Conservation (phyloP, 305 asterid genomes). For the Fraxinus angustifolia region DNA sequence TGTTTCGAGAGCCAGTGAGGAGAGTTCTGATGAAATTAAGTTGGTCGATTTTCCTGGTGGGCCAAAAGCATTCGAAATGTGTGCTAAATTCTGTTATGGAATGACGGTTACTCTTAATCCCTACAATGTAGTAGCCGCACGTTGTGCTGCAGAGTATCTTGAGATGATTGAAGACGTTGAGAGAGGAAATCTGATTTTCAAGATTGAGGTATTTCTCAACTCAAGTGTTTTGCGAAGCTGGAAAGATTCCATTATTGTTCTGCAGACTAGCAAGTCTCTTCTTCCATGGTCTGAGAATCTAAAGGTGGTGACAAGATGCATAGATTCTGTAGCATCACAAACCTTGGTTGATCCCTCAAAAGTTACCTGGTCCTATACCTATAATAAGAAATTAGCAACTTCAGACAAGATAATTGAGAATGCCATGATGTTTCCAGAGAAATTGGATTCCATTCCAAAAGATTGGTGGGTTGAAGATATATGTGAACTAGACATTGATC, state of each 20-base stretch:
- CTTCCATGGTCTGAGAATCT: conserved; percentile 74
- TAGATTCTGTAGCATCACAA: conserved; percentile 78
- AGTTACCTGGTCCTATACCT: conserved; percentile 82
- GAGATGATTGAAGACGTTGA: conserved; percentile 83
- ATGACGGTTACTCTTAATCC: conserved; percentile 78
- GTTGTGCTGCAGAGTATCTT: conserved; percentile 86
- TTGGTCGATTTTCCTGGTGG: conserved; percentile 82
- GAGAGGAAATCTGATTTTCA: conserved; percentile 67
- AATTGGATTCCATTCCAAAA: conserved; percentile 46
- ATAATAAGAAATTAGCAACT: conserved; percentile 52
- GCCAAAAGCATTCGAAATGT: conserved; percentile 83
- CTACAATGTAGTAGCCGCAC: conserved; percentile 73
- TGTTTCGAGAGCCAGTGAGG: conserved; percentile 40
- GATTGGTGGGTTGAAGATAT: conserved; percentile 94
- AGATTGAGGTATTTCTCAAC: conserved; percentile 77
- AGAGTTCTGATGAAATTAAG: conserved; percentile 45
- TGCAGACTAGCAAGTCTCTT: conserved; percentile 70
- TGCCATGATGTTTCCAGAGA: conserved; percentile 34
- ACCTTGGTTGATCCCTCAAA: conserved; percentile 72
- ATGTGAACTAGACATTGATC: conserved; percentile 76
- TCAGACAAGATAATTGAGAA: conserved; percentile 42
- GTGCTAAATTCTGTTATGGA: conserved; percentile 92
- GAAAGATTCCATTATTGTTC: conserved; percentile 92
- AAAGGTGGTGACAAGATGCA: conserved; percentile 64
- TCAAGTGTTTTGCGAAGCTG: conserved; percentile 72